Conservation (phyloP, 176 grass and related monocot genomes). For the Cocos nucifera region DNA sequence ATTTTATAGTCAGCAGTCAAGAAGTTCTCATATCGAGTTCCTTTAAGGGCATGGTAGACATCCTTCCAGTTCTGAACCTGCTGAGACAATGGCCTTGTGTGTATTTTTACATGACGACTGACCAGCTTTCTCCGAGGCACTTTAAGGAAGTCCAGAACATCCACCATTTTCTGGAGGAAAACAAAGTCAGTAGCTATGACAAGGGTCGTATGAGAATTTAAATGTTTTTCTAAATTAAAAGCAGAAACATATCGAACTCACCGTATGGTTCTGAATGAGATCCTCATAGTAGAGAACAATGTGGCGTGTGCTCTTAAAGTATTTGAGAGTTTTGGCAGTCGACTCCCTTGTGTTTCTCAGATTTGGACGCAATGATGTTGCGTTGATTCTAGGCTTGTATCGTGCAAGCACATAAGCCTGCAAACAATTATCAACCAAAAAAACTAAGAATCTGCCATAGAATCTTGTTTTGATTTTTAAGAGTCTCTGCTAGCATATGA, state of each 20-base stretch:
- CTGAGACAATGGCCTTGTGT: conserved; percentile 45
- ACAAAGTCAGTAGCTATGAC: neutral
- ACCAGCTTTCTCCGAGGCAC: conserved; percentile 38
- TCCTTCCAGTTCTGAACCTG: conserved; percentile 80
- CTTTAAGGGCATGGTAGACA: conserved; percentile 53
- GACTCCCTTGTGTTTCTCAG: conserved; percentile 42
- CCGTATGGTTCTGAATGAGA: conserved; percentile 53
- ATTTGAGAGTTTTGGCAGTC: conserved; percentile 36
- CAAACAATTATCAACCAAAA: conserved; percentile 1
- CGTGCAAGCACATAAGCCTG: conserved; percentile 68
- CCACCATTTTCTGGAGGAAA: conserved; percentile 47
- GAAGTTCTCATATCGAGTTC: conserved; percentile 62
- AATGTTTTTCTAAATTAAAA: neutral
- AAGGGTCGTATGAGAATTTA: neutral
- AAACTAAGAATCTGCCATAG: neutral
- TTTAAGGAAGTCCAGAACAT: conserved; percentile 68
- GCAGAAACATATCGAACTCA: conserved; percentile 25
- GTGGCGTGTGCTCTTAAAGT: conserved; percentile 49
- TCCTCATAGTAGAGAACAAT: conserved; percentile 72
- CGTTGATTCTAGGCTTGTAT: conserved; percentile 71
- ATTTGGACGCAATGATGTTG: conserved; percentile 34
- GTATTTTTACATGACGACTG: conserved; percentile 82
- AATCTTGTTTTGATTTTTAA: neutral
- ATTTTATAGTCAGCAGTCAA: conserved; percentile 56
- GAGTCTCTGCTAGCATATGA: conserved; percentile 9